Evolutionary conservation across 2,329 filamentous ascomycete species (phyloP).

Genomic region (Aspergillus pseudotamarii): DNA sequence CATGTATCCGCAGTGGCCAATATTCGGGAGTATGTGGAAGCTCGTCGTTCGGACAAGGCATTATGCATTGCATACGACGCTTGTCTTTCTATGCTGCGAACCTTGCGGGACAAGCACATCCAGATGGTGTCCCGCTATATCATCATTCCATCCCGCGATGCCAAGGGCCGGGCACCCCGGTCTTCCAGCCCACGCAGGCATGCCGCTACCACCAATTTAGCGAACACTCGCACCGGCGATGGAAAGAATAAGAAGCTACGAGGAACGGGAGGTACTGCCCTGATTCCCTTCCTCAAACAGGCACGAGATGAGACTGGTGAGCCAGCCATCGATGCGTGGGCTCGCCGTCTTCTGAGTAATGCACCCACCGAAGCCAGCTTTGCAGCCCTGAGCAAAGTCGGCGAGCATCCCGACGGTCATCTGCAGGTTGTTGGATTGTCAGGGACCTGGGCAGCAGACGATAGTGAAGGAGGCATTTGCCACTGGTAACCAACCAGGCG

Average conservation of each 20-base stretch:
- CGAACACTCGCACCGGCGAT: slow-evolving; percentile 42
- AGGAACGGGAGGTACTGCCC: slow-evolving; percentile 88
- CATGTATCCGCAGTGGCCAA: slow-evolving; percentile 81
- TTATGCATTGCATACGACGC: slow-evolving; percentile 86
- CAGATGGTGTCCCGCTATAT: slow-evolving; percentile 96
- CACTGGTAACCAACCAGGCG: slow-evolving; percentile 49
- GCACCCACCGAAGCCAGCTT: slow-evolving; percentile 43
- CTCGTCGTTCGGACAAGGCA: slow-evolving; percentile 61
- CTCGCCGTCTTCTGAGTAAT: slow-evolving; percentile 59
- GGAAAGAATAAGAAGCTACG: slow-evolving; percentile 63
- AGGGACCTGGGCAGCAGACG: slow-evolving; percentile 86
- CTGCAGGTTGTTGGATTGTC: slow-evolving; percentile 71
- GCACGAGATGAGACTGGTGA: slow-evolving; percentile 95
- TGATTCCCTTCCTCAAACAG: slow-evolving; percentile 96
- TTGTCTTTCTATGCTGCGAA: slow-evolving; percentile 76
- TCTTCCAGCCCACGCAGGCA: slow-evolving; percentile 55
- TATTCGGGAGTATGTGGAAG: slow-evolving; percentile 79
- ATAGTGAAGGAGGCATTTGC: slow-evolving; percentile 68
- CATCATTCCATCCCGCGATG: slow-evolving; percentile 80
- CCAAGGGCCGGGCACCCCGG: slow-evolving; percentile 61
- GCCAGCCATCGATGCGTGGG: slow-evolving; percentile 75
- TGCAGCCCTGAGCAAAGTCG: slow-evolving; percentile 54
- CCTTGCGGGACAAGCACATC: slow-evolving; percentile 90
- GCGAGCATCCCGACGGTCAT: slow-evolving; percentile 57
- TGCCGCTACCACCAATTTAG: slow-evolving; percentile 57